Conservation (phyloP, 495 filamentous ascomycete species). For the Penicillium waksmanii region DNA sequence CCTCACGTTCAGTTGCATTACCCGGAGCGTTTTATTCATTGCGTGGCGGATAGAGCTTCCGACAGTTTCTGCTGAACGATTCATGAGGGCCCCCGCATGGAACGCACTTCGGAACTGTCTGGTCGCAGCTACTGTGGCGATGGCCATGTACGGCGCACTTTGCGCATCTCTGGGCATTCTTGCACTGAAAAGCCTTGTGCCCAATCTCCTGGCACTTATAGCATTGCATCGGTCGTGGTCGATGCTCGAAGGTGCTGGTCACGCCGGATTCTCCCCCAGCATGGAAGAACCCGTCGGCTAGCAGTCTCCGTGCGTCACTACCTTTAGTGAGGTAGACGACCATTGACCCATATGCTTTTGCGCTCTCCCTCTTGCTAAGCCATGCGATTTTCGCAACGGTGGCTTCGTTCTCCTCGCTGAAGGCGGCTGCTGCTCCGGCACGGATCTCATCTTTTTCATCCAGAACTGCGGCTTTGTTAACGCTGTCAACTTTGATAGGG, state of each 20-base stretch:
- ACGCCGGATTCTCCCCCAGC: slow-evolving; percentile 31
- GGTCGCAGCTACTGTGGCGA: slow-evolving; percentile 27
- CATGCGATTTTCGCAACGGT: slow-evolving; percentile 31
- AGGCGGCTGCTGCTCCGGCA: slow-evolving; percentile 16
- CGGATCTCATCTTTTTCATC: slow-evolving; percentile 24
- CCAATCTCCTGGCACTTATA: slow-evolving; percentile 36
- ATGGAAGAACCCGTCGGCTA: slow-evolving; percentile 33
- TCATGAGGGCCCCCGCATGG: slow-evolving; percentile 31
- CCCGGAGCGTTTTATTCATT: slow-evolving; percentile 33
- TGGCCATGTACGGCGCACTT: slow-evolving; percentile 33
- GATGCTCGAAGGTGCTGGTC: slow-evolving; percentile 31
- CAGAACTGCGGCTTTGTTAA: slow-evolving; percentile 32
- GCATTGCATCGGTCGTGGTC: slow-evolving; percentile 30
- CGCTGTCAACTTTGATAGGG: slow-evolving; percentile 39
- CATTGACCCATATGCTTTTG: slow-evolving; percentile 39
- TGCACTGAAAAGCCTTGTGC: slow-evolving; percentile 30
- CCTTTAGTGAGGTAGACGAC: slow-evolving; percentile 38
- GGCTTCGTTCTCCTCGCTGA: slow-evolving; percentile 27
- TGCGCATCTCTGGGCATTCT: slow-evolving; percentile 32
- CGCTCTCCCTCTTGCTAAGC: slow-evolving; percentile 37
- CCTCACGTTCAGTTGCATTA: slow-evolving; percentile 36
- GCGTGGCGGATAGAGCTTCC: slow-evolving; percentile 27
- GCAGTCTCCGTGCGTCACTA: slow-evolving; percentile 28
- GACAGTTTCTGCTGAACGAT: slow-evolving; percentile 37
- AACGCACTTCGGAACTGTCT: slow-evolving; percentile 28